These are phyloP conservation scores for Coffea humblotiana DNA, from an alignment of 305 asterid species.

Conservation along the genomic window DNA sequence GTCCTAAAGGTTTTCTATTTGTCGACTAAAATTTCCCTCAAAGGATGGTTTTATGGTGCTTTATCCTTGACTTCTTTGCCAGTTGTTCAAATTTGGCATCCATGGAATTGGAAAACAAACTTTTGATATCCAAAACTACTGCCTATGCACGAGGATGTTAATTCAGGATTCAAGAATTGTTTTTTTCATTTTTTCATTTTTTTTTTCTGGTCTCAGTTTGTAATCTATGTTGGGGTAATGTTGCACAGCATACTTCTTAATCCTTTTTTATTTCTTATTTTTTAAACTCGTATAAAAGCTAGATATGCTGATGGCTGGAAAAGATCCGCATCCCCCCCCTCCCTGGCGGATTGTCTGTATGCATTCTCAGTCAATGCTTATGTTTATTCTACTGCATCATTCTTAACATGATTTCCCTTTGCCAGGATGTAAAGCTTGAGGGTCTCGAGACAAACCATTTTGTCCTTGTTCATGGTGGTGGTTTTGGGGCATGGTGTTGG, in stretches of 20 bases:
- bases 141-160: neutral
- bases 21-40: neutral
- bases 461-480: constrained; percentile 99
- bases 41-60: neutral
- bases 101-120: neutral
- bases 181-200: no score
- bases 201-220: neutral
- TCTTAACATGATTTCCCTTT: constrained; percentile 14
- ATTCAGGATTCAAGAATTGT: neutral
- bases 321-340: neutral
- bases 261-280: no score
- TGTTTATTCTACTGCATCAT: constrained; percentile 2
- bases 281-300: neutral
- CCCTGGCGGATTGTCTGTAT: neutral
- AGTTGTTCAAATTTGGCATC: neutral
- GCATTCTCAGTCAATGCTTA: neutral
- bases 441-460: constrained; percentile 75
- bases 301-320: neutral
- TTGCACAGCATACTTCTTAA: neutral
- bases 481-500: constrained; percentile 99
- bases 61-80: neutral
- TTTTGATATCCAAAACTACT: neutral
- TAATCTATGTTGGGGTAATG: neutral
- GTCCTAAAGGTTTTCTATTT: neutral
- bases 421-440: constrained; percentile 75